phyloP scores from a whole-genome alignment of 1,284 basidiomycete species.

The Mycosarcoma mackinlayi region DNA sequence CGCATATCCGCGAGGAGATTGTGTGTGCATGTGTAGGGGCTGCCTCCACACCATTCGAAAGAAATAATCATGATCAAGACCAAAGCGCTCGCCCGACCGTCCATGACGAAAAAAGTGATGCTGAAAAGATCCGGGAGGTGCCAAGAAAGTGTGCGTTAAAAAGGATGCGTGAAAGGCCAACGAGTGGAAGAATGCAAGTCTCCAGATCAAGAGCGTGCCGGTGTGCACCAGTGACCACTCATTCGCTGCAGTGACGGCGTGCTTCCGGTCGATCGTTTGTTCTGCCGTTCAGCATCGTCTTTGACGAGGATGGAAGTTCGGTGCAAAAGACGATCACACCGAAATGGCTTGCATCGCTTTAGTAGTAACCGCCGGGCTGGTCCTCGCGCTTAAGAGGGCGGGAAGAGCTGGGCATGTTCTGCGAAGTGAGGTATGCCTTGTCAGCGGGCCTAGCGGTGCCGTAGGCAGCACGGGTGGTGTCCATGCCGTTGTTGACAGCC shows the following conservation, averaged over 20 bases:
- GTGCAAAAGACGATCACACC: slow-evolving; percentile 2
- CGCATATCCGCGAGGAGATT: slow-evolving; percentile 54
- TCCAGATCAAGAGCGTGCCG: background rate
- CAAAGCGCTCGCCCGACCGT: slow-evolving; percentile 36
- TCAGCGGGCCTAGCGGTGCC: slow-evolving; percentile 47
- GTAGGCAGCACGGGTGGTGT: slow-evolving; percentile 52
- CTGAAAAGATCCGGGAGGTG: slow-evolving; percentile 20
- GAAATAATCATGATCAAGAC: slow-evolving; percentile 26
- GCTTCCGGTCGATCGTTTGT: background rate
- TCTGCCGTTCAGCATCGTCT: background rate
- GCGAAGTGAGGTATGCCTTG: slow-evolving; percentile 50
- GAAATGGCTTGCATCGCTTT: slow-evolving; percentile 8
- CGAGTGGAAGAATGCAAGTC: too few species aligned
- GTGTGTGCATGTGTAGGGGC: slow-evolving; percentile 6
- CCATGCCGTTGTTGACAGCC: slow-evolving; percentile 49
- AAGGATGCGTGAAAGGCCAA: background rate
- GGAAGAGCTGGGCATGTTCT: slow-evolving; percentile 44
- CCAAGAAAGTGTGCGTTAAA: slow-evolving; percentile 20
- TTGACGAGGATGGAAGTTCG: background rate
- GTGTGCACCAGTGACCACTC: background rate
- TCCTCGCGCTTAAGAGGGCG: slow-evolving; percentile 51
- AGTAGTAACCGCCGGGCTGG: slow-evolving; percentile 53
- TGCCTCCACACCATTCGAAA: slow-evolving; percentile 21
- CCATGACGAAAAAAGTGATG: slow-evolving; percentile 16
- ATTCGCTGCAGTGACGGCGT: background rate